A percentile compares a stretch with the other conserved stretches of the same genome.
Conservation (phyloP, 306 rosid species). For the Luffa aegyptiaca region DNA sequence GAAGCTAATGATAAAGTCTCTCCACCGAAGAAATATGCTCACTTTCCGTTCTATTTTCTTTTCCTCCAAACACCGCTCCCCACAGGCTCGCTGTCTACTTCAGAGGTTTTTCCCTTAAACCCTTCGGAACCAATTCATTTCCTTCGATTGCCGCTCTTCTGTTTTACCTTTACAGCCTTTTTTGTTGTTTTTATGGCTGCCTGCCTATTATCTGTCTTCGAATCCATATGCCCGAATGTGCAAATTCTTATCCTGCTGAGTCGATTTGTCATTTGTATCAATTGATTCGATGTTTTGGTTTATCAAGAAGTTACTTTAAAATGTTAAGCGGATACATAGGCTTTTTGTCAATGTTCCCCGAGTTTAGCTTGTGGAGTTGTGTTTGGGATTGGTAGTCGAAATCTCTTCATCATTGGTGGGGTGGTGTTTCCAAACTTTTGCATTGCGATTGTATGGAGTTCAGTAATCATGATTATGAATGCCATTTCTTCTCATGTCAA, state of each 20-base stretch:
- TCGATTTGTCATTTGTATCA: neutral
- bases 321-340: neutral
- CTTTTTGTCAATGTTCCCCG: neutral
- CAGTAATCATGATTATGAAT: neutral
- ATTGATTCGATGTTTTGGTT: neutral
- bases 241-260: neutral
- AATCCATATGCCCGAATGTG: neutral
- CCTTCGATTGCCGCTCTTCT: neutral
- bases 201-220: neutral
- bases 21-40: constrained; percentile 25
- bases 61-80: constrained; percentile 31
- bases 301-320: neutral
- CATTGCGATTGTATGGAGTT: neutral
- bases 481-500: neutral
- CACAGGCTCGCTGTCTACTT: constrained; percentile 30
- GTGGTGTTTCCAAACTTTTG: neutral
- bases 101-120: constrained; percentile 36
- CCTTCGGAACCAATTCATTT: neutral
- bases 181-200: neutral
- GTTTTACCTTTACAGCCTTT: neutral
- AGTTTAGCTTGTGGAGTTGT: neutral
- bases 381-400: neutral
- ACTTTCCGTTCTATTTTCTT: constrained; percentile 34
- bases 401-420: neutral
- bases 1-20: neutral